Base-by-base conservation (phyloP, 148 eudicot species). In the Rhododendron vialii region DNA sequence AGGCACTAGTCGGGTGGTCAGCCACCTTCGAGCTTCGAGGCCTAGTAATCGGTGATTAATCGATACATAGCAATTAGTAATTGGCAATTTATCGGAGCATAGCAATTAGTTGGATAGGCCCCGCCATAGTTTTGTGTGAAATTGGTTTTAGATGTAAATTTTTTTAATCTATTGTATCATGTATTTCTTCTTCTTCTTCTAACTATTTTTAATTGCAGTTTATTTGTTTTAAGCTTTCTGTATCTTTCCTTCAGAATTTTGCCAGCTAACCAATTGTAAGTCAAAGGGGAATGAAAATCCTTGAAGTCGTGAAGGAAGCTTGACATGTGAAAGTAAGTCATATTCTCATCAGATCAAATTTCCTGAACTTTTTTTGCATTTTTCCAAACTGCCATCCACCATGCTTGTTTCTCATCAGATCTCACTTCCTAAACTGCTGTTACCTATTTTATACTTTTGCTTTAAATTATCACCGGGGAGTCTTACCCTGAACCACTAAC, bases 251-350 rank as follows among this genome's bases (percentile, higher is more conserved):
- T 45, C 85, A 83, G 85, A 71, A 71, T 47, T 38, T 41, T 82
- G 51, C 82, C 50, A n/a, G 51, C 82, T 79, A n/a, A 48, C 17
- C 33, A 59, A 20, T 57, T 24, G 78, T 67, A 20, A 26, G 76
- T 45, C 57, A 28, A 38, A 65, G 14, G 85, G 74, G 33, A 24
- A 47, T 43, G 14, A 28, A 35, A 82, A 28, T 67, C 41, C 77
- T 65, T 67, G 78, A 83, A 67, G 85, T 15, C 7, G 35, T 55
- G 47, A 67, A 5, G 36, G 20, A 51, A 3, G 59, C 41, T 83
- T 71, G 35, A 65, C 67, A 65, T 83, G 38, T 83, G 57, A 83
- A 83, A 63, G 85, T 83, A 83, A 83, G 85, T 67, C n/a, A 22
- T 45, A n/a, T 83, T 65, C 78, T 65, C 47, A 28, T 83, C 59